phyloP scores from a whole-genome alignment of 164 flowering plant genomes.

The Berberis thunbergii region DNA sequence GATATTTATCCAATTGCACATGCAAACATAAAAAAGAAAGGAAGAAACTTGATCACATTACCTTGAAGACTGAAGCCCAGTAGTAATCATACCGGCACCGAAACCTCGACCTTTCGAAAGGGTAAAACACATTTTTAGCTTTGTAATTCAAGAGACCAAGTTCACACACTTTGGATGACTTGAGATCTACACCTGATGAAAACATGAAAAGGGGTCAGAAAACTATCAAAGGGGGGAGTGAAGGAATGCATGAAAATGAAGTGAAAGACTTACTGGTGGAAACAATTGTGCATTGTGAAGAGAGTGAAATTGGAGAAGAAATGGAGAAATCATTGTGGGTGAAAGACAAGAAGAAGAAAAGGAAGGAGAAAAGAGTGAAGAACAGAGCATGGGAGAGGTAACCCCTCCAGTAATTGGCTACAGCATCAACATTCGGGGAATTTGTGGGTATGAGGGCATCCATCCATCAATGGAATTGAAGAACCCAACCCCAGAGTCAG shows the following conservation, averaged over 20 bases:
- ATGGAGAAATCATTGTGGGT: slow-evolving; percentile 25
- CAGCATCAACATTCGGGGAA: too few species aligned
- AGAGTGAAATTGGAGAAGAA: slow-evolving; percentile 33
- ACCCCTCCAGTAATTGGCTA: too few species aligned
- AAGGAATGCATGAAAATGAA: background rate
- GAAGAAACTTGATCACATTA: too few species aligned
- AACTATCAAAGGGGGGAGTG: background rate
- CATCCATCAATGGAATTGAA: too few species aligned
- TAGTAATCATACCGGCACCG: slow-evolving; percentile 89
- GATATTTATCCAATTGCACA: too few species aligned
- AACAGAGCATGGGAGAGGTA: slow-evolving; percentile 16
- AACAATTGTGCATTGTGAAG: slow-evolving; percentile 64
- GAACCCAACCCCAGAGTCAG: too few species aligned
- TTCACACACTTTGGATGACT: slow-evolving; percentile 88
- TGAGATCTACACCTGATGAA: slow-evolving; percentile 76
- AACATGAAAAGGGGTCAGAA: background rate
- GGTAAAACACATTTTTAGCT: slow-evolving; percentile 60
- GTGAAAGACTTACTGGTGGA: slow-evolving; percentile 52
- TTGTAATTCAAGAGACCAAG: slow-evolving; percentile 68
- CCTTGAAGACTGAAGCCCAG: slow-evolving; percentile 92
- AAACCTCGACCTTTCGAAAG: slow-evolving; percentile 48
- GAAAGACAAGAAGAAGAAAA: slow-evolving; percentile 18
- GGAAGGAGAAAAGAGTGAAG: slow-evolving; percentile 26
- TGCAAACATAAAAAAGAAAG: too few species aligned
- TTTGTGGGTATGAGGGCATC: too few species aligned